Conservation (phyloP, 2,329 filamentous ascomycete species). For the Xylaria sp. region DNA sequence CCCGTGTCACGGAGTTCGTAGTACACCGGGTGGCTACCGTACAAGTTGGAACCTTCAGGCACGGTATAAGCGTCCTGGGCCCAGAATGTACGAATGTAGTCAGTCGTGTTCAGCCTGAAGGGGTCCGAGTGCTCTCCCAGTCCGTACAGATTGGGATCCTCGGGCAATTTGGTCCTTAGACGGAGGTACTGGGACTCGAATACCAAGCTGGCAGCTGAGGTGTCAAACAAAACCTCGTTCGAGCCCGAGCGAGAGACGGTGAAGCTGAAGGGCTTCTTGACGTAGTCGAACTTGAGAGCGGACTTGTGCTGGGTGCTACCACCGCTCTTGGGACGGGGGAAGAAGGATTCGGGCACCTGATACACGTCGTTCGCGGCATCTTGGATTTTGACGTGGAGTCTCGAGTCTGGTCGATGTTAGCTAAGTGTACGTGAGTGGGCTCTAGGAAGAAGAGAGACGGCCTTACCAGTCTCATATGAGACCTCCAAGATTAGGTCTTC, state of each 20-base stretch:
- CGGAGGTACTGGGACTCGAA: conserved; percentile 84
- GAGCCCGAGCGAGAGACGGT: conserved; percentile 53
- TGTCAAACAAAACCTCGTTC: conserved; percentile 73
- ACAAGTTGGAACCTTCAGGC: conserved; percentile 73
- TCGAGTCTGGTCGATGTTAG: conserved; percentile 60
- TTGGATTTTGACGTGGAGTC: conserved; percentile 80
- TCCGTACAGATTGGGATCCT: conserved; percentile 78
- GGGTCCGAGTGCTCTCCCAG: conserved; percentile 81
- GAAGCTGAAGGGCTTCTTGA: conserved; percentile 55
- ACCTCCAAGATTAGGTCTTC: conserved; percentile 70
- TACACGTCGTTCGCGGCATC: conserved; percentile 77
- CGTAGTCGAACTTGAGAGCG: conserved; percentile 51
- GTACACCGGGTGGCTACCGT: conserved; percentile 80
- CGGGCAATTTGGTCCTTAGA: conserved; percentile 75
- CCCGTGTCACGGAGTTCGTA: conserved; percentile 72
- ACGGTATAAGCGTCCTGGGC: conserved; percentile 73
- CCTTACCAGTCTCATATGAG: conserved; percentile 68
- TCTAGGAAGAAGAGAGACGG: not conserved
- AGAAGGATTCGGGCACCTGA: conserved; percentile 76
- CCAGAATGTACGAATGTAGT: conserved; percentile 78
- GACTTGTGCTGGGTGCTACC: conserved; percentile 38
- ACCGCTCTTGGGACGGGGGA: conserved; percentile 65
- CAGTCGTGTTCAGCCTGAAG: conserved; percentile 73
- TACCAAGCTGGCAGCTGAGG: conserved; percentile 71
- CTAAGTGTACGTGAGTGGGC: conserved; percentile 9